phyloP scores from a whole-genome alignment of 2,329 filamentous ascomycete species.

The Pezicula radicicola region DNA sequence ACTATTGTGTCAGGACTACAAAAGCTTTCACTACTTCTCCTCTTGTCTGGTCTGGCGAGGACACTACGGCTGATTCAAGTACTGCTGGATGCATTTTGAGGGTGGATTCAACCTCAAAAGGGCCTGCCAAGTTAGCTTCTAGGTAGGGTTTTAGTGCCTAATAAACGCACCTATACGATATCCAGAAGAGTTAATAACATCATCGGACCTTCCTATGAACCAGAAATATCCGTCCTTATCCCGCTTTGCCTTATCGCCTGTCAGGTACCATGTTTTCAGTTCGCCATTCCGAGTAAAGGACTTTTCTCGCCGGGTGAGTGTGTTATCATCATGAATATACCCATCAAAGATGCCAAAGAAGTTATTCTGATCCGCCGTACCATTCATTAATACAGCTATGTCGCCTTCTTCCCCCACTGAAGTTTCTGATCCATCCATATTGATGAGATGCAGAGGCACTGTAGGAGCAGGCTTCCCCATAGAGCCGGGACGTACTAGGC shows the following conservation, averaged over 20 bases:
- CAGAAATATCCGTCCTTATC: slow-evolving; percentile 33
- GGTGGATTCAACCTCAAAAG: too few relatives aligned
- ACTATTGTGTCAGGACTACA: too few relatives aligned
- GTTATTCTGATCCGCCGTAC: not conserved
- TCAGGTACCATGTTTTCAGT: slow-evolving; percentile 25
- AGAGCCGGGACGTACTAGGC: slow-evolving; percentile 31
- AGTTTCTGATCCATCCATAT: slow-evolving; percentile 26
- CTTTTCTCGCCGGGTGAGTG: not conserved
- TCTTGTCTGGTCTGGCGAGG: too few relatives aligned
- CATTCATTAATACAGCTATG: slow-evolving; percentile 30
- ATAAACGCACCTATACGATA: slow-evolving; percentile 31
- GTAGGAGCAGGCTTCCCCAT: slow-evolving; percentile 37
- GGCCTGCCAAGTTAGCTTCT: too few relatives aligned
- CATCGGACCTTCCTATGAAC: slow-evolving; percentile 33
- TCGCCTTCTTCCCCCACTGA: slow-evolving; percentile 31
- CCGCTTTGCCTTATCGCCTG: slow-evolving; percentile 32
- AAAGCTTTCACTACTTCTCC: too few relatives aligned
- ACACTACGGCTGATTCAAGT: too few relatives aligned
- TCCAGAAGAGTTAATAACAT: slow-evolving; percentile 37
- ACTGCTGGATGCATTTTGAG: too few relatives aligned
- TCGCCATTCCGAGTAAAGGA: slow-evolving; percentile 1
- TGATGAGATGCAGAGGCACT: slow-evolving; percentile 32
- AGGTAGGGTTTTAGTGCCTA: too few relatives aligned
- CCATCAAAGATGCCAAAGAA: slow-evolving; percentile 17
- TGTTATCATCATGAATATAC: slow-evolving; percentile 5